These are phyloP conservation scores for Wallacemonas rigidus DNA, from an alignment of 208 protist species.

Conservation along the genomic window DNA sequence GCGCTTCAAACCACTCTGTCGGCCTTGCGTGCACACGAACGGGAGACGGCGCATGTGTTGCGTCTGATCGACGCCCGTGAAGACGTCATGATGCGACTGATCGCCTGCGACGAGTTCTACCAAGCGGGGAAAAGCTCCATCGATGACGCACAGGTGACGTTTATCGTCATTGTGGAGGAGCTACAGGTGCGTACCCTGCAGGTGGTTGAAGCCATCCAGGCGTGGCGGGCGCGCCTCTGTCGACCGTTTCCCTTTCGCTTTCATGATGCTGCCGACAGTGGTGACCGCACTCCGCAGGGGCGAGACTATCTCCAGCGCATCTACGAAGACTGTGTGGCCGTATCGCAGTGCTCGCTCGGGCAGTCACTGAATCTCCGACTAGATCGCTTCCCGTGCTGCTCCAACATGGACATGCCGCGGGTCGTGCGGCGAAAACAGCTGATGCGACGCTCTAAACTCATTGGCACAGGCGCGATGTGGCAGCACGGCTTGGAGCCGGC, in stretches of 20 bases:
- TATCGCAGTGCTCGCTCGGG: constrained; percentile 42
- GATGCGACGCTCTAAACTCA: constrained; percentile 38
- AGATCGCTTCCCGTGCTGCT: constrained; percentile 48
- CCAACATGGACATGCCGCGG: constrained; percentile 32
- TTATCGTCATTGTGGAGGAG: constrained; percentile 46
- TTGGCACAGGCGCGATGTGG: constrained; percentile 43
- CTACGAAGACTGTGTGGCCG: constrained; percentile 44
- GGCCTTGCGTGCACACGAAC: constrained; percentile 35
- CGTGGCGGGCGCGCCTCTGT: constrained; percentile 65
- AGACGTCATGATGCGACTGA: constrained; percentile 40
- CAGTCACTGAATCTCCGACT: constrained; percentile 42
- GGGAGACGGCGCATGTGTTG: constrained; percentile 41
- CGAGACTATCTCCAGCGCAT: constrained; percentile 64
- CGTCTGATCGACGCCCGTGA: constrained; percentile 39
- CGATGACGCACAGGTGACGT: constrained; percentile 47
- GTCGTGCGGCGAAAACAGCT: constrained; percentile 31
- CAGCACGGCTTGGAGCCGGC: constrained; percentile 35
- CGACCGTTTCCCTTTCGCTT: constrained; percentile 62
- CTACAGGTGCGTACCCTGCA: constrained; percentile 54
- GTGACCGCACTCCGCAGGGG: background rate
- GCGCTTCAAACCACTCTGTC: constrained; percentile 34
- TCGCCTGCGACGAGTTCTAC: constrained; percentile 46
- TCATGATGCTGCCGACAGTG: constrained; percentile 5
- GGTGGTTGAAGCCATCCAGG: constrained; percentile 58
- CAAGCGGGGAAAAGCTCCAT: constrained; percentile 21